Base-by-base conservation (phyloP, 495 filamentous ascomycete species). In the Aspergillus conjunctus region DNA sequence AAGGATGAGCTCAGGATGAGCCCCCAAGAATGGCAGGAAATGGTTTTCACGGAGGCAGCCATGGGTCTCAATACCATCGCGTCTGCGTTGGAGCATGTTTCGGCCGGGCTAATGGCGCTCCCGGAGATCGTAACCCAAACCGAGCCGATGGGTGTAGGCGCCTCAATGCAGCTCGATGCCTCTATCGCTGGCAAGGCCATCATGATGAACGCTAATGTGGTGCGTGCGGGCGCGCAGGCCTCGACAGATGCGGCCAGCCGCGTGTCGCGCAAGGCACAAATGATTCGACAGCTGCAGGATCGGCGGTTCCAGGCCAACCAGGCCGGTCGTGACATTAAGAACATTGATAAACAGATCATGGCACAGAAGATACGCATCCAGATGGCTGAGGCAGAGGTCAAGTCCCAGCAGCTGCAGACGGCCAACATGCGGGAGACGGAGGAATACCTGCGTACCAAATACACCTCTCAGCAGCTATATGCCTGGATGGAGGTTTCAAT, bases 331-430 rank as follows among this genome's bases (percentile, higher is more conserved):
- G 73, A 79, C 17, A 65, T 77, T 56, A 67, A 62, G 45, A 33
- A 34, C 8, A 68, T 73, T 14, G 66, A 79, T 52, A 55, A 46
- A 20, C 72, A 77, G 63, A 72, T 77, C 41, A 49, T 31, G 10
- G 52, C 51, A 1, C 50, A 61, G 32, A 41, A 64, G 45, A 48
- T 54, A n/a, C n/a, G n/a, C 5, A 66, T 68, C 9, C 22, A 70
- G 15, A 20, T 48, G 3, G n/a, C n/a, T 39, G 34, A 39, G 7
- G 34, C 34, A 7, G 34, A 39, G 14, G 14, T 39, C 14, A 14
- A 39, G 34, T 7, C 34, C 7, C 34, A 39, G 34, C 7, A 39
- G 34, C 34, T 7, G 34, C 7, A 39, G 34, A 14, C 14, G 34
- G 7, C 7, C 7, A 39, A 39, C 14, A 39, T 14, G 7, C 21